These are phyloP conservation scores for Sporothrix euskadiensis DNA, from an alignment of 2,329 filamentous ascomycete genomes.

Conservation along the genomic window DNA sequence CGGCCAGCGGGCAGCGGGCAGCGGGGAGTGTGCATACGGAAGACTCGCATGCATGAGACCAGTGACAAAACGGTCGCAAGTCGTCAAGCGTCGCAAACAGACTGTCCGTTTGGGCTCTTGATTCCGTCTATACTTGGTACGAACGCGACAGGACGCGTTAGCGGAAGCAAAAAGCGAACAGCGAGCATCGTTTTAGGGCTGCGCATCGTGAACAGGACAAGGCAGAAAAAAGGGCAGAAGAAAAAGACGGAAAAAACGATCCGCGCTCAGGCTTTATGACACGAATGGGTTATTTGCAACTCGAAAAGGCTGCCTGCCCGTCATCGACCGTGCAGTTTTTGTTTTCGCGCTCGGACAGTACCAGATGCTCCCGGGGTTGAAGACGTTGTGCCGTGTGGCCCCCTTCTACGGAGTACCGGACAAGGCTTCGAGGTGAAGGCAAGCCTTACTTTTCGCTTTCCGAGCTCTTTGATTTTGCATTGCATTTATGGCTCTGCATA, in stretches of 20 bases:
- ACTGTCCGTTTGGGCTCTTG: background rate
- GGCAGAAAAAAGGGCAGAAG: background rate
- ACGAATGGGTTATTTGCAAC: background rate
- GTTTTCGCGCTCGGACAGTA: background rate
- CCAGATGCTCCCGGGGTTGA: constrained; percentile 22
- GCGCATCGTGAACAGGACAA: background rate
- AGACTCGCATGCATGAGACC: background rate
- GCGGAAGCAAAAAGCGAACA: background rate
- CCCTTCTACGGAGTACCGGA: too few species aligned
- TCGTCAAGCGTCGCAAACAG: background rate
- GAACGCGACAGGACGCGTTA: background rate
- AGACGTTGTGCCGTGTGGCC: background rate
- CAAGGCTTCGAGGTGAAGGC: background rate
- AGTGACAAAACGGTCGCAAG: background rate
- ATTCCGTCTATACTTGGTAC: background rate
- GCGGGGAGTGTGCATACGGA: constrained; percentile 13
- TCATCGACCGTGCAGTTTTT: background rate
- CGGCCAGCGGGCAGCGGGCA: too few species aligned
- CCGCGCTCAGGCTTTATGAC: constrained; percentile 7
- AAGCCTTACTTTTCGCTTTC: background rate
- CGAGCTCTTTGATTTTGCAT: background rate
- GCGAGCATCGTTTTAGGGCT: constrained; percentile 15
- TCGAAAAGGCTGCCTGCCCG: background rate
- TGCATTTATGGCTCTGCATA: background rate
- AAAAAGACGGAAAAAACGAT: background rate